These are phyloP conservation scores for Aureobasidium namibiae DNA, from an alignment of 2,329 filamentous ascomycete genomes.

Conservation along the genomic window DNA sequence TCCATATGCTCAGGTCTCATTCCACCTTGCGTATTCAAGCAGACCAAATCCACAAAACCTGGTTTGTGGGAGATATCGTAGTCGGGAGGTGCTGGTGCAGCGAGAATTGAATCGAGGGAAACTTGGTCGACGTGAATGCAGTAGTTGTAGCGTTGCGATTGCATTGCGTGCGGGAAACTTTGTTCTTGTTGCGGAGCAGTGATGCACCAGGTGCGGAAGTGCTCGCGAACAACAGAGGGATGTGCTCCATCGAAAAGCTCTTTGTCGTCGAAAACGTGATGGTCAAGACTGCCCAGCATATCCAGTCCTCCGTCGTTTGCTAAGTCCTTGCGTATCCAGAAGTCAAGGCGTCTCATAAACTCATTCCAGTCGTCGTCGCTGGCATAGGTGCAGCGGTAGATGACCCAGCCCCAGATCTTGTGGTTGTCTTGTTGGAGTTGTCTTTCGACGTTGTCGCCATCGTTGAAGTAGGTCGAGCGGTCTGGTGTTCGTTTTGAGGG, in stretches of 20 bases:
- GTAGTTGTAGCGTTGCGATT: slow-evolving; percentile 15
- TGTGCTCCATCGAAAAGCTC: slow-evolving; percentile 9
- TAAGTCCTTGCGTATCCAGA: not conserved
- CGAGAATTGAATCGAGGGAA: slow-evolving; percentile 11
- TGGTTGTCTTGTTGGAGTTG: slow-evolving; percentile 16
- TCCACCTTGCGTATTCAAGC: not conserved
- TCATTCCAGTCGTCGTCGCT: slow-evolving; percentile 15
- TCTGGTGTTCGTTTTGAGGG: no score
- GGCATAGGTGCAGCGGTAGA: slow-evolving; percentile 17
- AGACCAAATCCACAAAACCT: not conserved
- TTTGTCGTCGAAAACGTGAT: slow-evolving; percentile 15
- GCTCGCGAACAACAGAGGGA: not conserved
- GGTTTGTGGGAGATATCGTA: not conserved
- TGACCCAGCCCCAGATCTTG: slow-evolving; percentile 17
- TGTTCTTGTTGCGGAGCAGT: slow-evolving; percentile 14
- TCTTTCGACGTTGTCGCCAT: slow-evolving; percentile 15
- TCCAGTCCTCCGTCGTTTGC: slow-evolving; percentile 12
- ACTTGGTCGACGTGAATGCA: slow-evolving; percentile 16
- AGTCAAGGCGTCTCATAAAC: slow-evolving; percentile 14
- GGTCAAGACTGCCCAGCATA: slow-evolving; percentile 12
- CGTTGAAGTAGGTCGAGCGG: not conserved
- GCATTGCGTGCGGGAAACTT: not conserved
- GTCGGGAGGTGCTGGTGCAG: no score
- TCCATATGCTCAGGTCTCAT: not conserved
- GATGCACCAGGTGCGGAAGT: not conserved